phyloP scores from a whole-genome alignment of 1,284 basidiomycete species.

The Peniophora sp. region DNA sequence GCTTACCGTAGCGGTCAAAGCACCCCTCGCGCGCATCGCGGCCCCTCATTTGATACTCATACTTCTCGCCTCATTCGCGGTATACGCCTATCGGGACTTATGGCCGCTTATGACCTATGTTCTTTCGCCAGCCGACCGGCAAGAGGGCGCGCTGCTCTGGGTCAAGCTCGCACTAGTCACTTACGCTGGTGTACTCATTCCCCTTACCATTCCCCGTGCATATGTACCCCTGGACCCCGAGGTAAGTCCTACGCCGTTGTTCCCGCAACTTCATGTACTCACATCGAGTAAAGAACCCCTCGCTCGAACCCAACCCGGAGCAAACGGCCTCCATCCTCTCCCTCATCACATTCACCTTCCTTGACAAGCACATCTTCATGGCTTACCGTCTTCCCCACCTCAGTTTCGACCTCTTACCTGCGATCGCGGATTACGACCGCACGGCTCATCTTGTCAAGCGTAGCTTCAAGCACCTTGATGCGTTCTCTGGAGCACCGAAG shows the following conservation, averaged over 20 bases:
- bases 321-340: constrained; percentile 58
- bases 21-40: constrained; percentile 6
- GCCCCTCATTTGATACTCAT: constrained; percentile 13
- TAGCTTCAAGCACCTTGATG: constrained; percentile 19
- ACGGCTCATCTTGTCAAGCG: constrained; percentile 29
- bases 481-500: constrained; percentile 14
- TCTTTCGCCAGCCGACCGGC: constrained; percentile 29
- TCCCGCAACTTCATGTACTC: background rate
- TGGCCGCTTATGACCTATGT: constrained; percentile 51
- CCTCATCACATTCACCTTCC: constrained; percentile 48
- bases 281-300: constrained; percentile 25
- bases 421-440: constrained; percentile 37
- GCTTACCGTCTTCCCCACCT: constrained; percentile 18
- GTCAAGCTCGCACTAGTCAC: constrained; percentile 26
- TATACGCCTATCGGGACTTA: constrained; percentile 58
- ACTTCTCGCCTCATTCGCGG: constrained; percentile 27
- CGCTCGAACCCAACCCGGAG: constrained; percentile 55
- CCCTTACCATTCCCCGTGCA: constrained; percentile 32
- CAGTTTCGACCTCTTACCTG: constrained; percentile 24
- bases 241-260: constrained; percentile 20
- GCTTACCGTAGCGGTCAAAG: constrained; percentile 10
- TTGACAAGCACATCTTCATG: constrained; percentile 26
- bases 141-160: constrained; percentile 22
- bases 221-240: constrained; percentile 36
- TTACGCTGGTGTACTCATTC: constrained; percentile 29